These are phyloP conservation scores for Salix viminalis DNA, from an alignment of 345 rosid genomes.

Conservation along the genomic window DNA sequence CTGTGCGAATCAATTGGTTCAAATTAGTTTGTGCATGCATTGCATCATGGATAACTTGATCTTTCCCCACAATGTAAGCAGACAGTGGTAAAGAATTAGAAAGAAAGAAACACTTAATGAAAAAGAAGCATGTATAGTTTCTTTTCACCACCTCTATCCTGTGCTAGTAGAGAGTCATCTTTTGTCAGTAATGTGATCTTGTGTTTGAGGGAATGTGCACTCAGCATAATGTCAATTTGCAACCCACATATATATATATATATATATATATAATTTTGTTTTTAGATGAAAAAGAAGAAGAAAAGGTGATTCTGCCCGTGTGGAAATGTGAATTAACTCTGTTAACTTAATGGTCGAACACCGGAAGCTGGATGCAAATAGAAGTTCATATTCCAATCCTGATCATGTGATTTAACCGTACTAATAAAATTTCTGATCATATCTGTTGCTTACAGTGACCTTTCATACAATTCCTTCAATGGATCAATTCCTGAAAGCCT, in stretches of 20 bases:
- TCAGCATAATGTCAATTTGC: background rate
- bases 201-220: background rate
- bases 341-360: background rate
- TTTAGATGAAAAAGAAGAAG: background rate
- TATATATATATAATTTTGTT: too few species aligned
- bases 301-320: background rate
- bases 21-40: too few species aligned
- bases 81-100: background rate
- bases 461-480: constrained; percentile 77
- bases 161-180: background rate
- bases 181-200: background rate
- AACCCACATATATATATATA: too few species aligned
- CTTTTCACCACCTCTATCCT: background rate
- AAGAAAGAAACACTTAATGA: background rate
- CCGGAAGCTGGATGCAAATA: background rate
- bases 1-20: too few species aligned
- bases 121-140: background rate
- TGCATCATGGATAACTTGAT: too few species aligned
- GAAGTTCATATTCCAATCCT: background rate
- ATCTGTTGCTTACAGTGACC: constrained; percentile 53
- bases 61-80: too few species aligned
- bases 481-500: constrained; percentile 90
- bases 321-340: background rate
- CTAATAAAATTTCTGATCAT: background rate
- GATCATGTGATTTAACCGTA: background rate